phyloP scores from a whole-genome alignment of 208 protist genomes.

The Wallacemonas sp. region DNA sequence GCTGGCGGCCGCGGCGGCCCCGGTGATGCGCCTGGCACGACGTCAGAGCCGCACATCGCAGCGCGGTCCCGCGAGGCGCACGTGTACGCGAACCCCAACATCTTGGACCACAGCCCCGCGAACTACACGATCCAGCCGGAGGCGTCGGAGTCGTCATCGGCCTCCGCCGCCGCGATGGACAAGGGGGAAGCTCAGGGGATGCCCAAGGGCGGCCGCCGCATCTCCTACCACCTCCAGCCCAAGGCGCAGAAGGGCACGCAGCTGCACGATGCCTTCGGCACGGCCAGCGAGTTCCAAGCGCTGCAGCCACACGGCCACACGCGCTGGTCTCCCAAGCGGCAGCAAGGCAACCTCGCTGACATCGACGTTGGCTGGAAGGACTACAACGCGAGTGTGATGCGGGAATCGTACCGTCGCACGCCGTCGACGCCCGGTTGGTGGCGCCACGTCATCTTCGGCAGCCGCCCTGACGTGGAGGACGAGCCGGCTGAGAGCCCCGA shows the following conservation, averaged over 20 bases:
- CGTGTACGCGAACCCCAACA: constrained; percentile 33
- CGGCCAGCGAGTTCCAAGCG: neutral
- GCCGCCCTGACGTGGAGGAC: neutral
- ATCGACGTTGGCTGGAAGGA: constrained; percentile 77
- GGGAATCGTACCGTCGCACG: constrained; percentile 6
- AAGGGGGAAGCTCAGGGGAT: no score
- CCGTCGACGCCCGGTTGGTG: constrained; percentile 8
- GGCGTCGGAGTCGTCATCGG: no score
- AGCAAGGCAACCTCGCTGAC: constrained; percentile 30
- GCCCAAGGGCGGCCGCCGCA: no score
- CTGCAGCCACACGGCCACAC: constrained; percentile 11
- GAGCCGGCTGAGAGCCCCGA: neutral
- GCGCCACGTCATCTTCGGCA: constrained; percentile 3
- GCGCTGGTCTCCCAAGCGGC: constrained; percentile 6
- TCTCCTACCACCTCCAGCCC: neutral
- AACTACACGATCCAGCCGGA: constrained; percentile 50
- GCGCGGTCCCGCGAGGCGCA: constrained; percentile 26
- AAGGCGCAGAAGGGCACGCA: neutral
- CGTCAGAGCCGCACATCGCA: neutral
- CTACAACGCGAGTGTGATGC: constrained; percentile 45
- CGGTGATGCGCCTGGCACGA: no score
- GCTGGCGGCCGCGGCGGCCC: no score
- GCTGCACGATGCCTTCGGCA: neutral
- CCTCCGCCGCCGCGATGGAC: no score
- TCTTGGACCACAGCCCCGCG: constrained; percentile 54